phyloP scores from a whole-genome alignment of 225 moss, liverwort and hornwort species.

The Thuidium tamariscinum region DNA sequence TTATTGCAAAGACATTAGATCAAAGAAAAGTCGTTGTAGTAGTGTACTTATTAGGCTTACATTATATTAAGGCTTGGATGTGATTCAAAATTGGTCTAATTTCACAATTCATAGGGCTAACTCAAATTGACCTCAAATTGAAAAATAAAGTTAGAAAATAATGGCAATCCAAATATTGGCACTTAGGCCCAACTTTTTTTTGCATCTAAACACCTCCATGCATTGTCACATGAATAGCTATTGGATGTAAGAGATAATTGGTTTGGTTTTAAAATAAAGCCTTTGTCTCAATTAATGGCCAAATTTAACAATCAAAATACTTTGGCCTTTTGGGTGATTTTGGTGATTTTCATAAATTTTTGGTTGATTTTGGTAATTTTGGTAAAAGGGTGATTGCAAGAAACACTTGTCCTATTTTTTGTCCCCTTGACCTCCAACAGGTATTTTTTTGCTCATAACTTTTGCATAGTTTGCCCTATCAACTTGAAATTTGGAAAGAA shows the following conservation, averaged over 20 bases:
- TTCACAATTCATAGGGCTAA: background rate
- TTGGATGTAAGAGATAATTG: background rate
- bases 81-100: background rate
- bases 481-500: no score
- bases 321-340: background rate
- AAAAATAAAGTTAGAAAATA: background rate
- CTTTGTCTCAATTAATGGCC: background rate
- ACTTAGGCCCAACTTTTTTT: background rate
- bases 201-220: fast-evolving
- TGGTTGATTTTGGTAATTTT: no score
- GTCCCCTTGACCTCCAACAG: no score
- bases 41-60: background rate
- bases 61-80: background rate
- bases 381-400: no score
- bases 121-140: background rate
- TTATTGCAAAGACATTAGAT: background rate
- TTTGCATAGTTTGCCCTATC: no score
- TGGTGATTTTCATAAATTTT: background rate
- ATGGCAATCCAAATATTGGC: background rate
- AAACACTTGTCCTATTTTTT: no score
- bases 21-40: background rate
- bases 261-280: background rate
- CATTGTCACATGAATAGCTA: background rate
- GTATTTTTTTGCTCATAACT: no score
- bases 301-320: background rate